These are phyloP conservation scores for Cercospora citrullina DNA, from an alignment of 2,329 filamentous ascomycete genomes.

Conservation along the genomic window DNA sequence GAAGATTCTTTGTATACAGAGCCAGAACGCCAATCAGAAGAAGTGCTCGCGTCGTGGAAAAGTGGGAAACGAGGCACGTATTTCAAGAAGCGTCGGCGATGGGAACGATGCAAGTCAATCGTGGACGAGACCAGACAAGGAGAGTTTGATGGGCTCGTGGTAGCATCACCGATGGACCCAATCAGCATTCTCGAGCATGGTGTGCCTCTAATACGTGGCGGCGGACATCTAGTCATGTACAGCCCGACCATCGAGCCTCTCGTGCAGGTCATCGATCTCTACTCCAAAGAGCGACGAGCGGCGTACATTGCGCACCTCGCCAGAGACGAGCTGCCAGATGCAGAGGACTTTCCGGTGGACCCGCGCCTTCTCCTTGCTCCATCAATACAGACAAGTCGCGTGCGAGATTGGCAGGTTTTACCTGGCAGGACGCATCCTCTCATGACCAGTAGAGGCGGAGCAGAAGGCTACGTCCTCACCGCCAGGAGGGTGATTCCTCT, in stretches of 20 bases:
- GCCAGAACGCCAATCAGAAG: slow-evolving; percentile 60
- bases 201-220: slow-evolving; percentile 78
- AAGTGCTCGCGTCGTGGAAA: slow-evolving; percentile 70
- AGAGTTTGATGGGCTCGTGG: slow-evolving; percentile 77
- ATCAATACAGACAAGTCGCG: slow-evolving; percentile 75
- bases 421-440: slow-evolving; percentile 89
- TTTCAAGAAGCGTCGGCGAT: slow-evolving; percentile 83
- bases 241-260: slow-evolving; percentile 78
- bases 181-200: slow-evolving; percentile 70
- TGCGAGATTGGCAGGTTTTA: slow-evolving; percentile 83
- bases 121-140: slow-evolving; percentile 74
- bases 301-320: slow-evolving; percentile 63
- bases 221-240: slow-evolving; percentile 83
- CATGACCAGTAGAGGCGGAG: slow-evolving; percentile 85
- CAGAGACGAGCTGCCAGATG: slow-evolving; percentile 35
- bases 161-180: slow-evolving; percentile 81
- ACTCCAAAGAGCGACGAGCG: slow-evolving; percentile 74
- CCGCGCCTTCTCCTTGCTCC: slow-evolving; percentile 79
- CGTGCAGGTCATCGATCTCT: slow-evolving; percentile 74
- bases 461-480: slow-evolving; percentile 88
- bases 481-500: slow-evolving; percentile 78
- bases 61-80: slow-evolving; percentile 80
- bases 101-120: slow-evolving; percentile 69
- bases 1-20: slow-evolving; percentile 73
- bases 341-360: slow-evolving; percentile 80